A percentile compares a stretch with the other conserved stretches of the same genome.
Conservation (phyloP, 257 asterid genomes). For the Solanum peruvianum region DNA sequence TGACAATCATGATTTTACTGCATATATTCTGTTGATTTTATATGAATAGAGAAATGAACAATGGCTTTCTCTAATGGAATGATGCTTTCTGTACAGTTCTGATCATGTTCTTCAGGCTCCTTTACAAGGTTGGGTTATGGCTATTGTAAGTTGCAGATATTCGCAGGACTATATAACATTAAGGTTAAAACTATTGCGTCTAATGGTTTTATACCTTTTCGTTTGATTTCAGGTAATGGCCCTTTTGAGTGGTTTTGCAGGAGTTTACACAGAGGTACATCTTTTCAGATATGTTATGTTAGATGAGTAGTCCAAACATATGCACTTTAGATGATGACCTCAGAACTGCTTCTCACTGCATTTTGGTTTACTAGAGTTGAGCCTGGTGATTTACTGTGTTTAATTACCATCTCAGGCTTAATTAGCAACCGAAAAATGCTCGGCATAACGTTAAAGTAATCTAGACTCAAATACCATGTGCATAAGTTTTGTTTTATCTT, state of each 20-base stretch:
- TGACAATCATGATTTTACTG: neutral
- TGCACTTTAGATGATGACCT: neutral
- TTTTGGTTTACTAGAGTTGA: neutral
- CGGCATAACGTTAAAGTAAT: neutral
- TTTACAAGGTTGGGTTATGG: constrained; percentile 95
- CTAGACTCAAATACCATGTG: neutral
- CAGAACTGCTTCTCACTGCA: neutral
- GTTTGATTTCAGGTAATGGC: constrained; percentile 76
- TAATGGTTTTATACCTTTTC: neutral
- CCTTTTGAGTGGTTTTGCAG: constrained; percentile 99
- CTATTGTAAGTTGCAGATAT: constrained; percentile 69
- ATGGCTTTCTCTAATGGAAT: constrained; percentile 2
- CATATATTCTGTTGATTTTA: neutral
- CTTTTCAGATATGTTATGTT: neutral
- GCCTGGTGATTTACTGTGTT: neutral
- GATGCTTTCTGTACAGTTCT: constrained; percentile 50
- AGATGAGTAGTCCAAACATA: neutral
- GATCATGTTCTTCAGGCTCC: constrained; percentile 92
- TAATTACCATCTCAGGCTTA: neutral
- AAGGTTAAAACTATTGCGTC: neutral
- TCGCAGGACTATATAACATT: constrained; percentile 1
- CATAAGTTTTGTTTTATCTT: constrained; percentile 9
- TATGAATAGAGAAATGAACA: neutral
- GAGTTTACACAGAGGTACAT: constrained; percentile 98
- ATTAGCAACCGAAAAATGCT: neutral